Evolutionary conservation across 2,329 filamentous ascomycete genomes (phyloP).

Genomic region (Pseudovirgaria hyperparasitica): DNA sequence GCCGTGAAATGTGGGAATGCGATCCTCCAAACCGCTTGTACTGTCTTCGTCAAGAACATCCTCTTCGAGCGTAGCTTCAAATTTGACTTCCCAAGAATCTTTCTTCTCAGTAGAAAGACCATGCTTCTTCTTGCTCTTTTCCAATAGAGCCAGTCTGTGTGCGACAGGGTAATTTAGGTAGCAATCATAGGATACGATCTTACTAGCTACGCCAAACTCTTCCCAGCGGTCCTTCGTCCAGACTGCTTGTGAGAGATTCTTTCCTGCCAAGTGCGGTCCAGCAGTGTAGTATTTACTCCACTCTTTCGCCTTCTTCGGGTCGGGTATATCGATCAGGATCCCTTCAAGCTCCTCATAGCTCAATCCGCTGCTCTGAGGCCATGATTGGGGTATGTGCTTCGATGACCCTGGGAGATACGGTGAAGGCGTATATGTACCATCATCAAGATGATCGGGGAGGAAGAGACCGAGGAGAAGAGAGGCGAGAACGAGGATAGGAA

Average conservation of each 20-base stretch:
- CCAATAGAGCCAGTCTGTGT: constrained; percentile 32
- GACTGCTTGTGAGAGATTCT: constrained; percentile 38
- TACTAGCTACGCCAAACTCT: constrained; percentile 33
- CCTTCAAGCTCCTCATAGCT: constrained; percentile 42
- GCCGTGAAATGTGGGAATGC: constrained; percentile 85
- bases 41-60: constrained; percentile 74
- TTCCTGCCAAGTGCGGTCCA: constrained; percentile 38
- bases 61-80: constrained; percentile 70
- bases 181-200: constrained; percentile 36
- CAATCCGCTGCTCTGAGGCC: constrained; percentile 34
- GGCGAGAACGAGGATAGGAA: constrained; percentile 25
- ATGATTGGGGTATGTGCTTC: constrained; percentile 19
- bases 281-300: constrained; percentile 40
- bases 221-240: constrained; percentile 38
- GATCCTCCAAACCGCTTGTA: constrained; percentile 57
- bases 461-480: constrained; percentile 26
- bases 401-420: constrained; percentile 11
- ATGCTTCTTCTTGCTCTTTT: constrained; percentile 43
- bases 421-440: constrained; percentile 16
- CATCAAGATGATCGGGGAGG: constrained; percentile 18
- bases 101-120: constrained; percentile 17
- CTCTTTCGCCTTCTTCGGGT: constrained; percentile 35
- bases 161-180: constrained; percentile 39
- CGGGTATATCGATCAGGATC: constrained; percentile 41
- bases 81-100: constrained; percentile 49